These are phyloP conservation scores for Aspergillus panamensis DNA, from an alignment of 495 filamentous ascomycete genomes.

Conservation along the genomic window DNA sequence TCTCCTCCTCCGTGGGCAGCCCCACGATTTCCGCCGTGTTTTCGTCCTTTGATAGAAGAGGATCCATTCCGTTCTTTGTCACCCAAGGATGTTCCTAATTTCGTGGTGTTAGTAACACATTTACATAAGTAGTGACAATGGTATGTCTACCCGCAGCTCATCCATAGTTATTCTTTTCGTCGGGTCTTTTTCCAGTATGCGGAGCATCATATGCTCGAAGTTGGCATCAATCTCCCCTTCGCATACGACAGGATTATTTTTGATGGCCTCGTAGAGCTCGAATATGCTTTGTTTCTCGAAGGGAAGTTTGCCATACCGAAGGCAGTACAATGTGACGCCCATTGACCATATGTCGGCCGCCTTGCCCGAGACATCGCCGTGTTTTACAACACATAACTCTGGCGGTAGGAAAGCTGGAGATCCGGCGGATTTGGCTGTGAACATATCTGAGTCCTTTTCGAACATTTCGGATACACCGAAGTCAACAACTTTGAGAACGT, in stretches of 20 bases:
- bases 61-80: conserved; percentile 75
- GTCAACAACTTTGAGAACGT: conserved; percentile 93
- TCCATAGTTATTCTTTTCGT: conserved; percentile 75
- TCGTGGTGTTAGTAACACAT: conserved; percentile 14
- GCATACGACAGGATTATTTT: conserved; percentile 53
- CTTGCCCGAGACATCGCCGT: conserved; percentile 83
- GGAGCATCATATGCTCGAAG: conserved; percentile 65
- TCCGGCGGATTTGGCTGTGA: conserved; percentile 88
- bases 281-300: conserved; percentile 76
- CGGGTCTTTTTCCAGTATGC: conserved; percentile 73
- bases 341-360: conserved; percentile 98
- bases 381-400: conserved; percentile 83
- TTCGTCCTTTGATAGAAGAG: conserved; percentile 74
- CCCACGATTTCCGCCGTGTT: conserved; percentile 80
- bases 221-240: conserved; percentile 48
- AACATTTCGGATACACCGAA: conserved; percentile 99
- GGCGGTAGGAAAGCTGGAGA: conserved; percentile 94
- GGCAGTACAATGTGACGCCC: conserved; percentile 92
- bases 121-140: neutral
- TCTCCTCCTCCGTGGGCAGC: conserved; percentile 80
- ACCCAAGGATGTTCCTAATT: conserved; percentile 89
- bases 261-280: conserved; percentile 87
- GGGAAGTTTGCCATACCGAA: conserved; percentile 82
- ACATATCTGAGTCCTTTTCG: conserved; percentile 83
- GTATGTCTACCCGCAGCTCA: conserved; percentile 63